Conservation (phyloP, 306 rosid species). For the Quercus variabilis region DNA sequence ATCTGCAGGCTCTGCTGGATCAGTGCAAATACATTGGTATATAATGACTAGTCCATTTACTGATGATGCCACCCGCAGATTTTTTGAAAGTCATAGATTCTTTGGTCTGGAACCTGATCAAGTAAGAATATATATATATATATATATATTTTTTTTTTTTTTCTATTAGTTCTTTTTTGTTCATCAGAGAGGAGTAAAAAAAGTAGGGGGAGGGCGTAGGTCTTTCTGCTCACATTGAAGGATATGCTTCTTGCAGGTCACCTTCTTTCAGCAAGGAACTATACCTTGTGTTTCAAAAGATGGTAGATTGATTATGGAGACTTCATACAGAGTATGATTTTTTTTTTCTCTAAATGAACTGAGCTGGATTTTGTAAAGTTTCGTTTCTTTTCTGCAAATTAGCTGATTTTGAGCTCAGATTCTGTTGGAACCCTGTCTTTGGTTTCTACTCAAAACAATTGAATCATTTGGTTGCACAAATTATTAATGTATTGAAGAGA, state of each 20-base stretch:
- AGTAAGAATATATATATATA: conserved; percentile 30
- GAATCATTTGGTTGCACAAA: not conserved
- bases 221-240: conserved; percentile 26
- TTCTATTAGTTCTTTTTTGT: not conserved
- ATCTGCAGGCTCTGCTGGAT: conserved; percentile 56
- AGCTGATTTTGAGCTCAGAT: not conserved
- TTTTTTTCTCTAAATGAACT: conserved; percentile 11
- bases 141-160: not conserved
- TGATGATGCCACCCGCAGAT: conserved; percentile 82
- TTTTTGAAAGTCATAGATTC: conserved; percentile 78
- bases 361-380: conserved; percentile 1
- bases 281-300: conserved; percentile 94
- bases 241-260: conserved; percentile 51
- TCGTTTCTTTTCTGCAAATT: conserved; percentile 14
- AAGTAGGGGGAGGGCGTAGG: not conserved
- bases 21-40: conserved; percentile 85
- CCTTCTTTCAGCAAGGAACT: conserved; percentile 96
- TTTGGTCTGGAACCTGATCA: conserved; percentile 94
- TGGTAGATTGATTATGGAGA: conserved; percentile 93
- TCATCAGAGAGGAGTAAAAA: not conserved
- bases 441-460: not conserved
- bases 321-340: conserved; percentile 67
- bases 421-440: not conserved
- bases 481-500: not conserved
- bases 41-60: conserved; percentile 98